A percentile compares a stretch with the other conserved stretches of the same genome.
These are phyloP conservation scores for Aphanomyces euteiches DNA, from an alignment of 352 stramenopile species.

Conservation along the genomic window DNA sequence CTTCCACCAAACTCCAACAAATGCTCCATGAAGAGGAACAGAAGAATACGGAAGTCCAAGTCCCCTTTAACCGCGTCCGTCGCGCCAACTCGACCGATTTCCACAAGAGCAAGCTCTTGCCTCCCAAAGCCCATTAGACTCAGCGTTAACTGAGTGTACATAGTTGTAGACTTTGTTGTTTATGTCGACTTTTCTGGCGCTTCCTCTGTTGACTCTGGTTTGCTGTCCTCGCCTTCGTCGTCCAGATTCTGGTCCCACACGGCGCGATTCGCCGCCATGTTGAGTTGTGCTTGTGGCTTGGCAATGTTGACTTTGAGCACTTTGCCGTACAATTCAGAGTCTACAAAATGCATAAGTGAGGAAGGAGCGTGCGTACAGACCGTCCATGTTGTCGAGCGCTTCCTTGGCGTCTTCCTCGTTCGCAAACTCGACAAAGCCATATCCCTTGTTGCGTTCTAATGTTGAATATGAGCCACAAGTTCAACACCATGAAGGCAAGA, in stretches of 20 bases:
- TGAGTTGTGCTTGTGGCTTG: conserved; percentile 51
- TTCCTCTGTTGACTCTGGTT: background rate
- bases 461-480: background rate
- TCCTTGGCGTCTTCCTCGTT: conserved; percentile 82
- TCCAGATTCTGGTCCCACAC: conserved; percentile 19
- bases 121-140: conserved; percentile 11
- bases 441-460: conserved; percentile 82
- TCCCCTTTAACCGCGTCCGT: conserved; percentile 49
- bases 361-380: conserved; percentile 33
- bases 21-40: conserved; percentile 53
- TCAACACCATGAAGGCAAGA: background rate
- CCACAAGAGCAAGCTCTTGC: conserved; percentile 1
- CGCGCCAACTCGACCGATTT: conserved; percentile 59
- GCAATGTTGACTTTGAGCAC: conserved; percentile 90
- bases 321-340: conserved; percentile 89
- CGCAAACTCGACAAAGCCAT: conserved; percentile 93
- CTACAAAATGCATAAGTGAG: conserved; percentile 34
- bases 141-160: background rate
- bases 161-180: too few relatives aligned
- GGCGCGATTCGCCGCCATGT: conserved; percentile 19
- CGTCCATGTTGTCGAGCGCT: conserved; percentile 96
- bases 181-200: background rate
- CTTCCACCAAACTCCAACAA: conserved; percentile 55
- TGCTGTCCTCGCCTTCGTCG: conserved; percentile 3
- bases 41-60: conserved; percentile 39